Base-by-base conservation (phyloP, 257 asterid species). In the Forsythia suspensa region DNA sequence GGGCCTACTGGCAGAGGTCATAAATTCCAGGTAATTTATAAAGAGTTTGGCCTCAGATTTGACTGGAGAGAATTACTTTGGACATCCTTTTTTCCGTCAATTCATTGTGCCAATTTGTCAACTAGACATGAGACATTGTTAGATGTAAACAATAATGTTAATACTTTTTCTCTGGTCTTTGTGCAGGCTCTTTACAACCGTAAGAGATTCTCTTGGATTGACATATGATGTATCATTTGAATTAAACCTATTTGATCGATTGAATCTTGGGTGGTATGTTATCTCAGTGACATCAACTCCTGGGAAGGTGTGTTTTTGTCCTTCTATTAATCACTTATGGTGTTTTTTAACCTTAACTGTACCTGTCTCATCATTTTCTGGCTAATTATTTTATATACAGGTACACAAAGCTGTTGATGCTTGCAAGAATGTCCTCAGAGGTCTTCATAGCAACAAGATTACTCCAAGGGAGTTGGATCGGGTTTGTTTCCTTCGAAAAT, bases 351-450 rank as follows among this genome's bases (percentile, higher is more conserved):
- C 34, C 34, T 29, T 29, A 29, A 29, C 34, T 29, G 34, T 29
- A 1, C 34, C 1, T 29, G 34, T 43, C 78, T 37, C 61, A 34
- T 83, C 75, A 73, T 63, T 78, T 77, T 78, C 74, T 80, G 77
- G 69, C 76, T 76, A 71, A 77, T 77, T 18, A 18, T 66, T 75
- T 66, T 74, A 38, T 80, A 21, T 76, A 66, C 90, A 96, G 99
- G 99, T 94, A 40, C 99, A 96, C 82, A 94, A 91, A 86, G 99
- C 99, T 87, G 99, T 96, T 84, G 98, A 96, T 81, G 98, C 99
- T 83, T 96, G 99, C 95, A 96, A 91, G 87, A 89, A 87, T 90
- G 99, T 96, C 84, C 91, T 96, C 44, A 86, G 97, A 86, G 98
- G 98, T 83, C 86, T 96, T 78, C 90, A 89, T 76, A 87, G 89